Conservation (phyloP, 805 yeast species). For the Candida arabinofermentans region DNA sequence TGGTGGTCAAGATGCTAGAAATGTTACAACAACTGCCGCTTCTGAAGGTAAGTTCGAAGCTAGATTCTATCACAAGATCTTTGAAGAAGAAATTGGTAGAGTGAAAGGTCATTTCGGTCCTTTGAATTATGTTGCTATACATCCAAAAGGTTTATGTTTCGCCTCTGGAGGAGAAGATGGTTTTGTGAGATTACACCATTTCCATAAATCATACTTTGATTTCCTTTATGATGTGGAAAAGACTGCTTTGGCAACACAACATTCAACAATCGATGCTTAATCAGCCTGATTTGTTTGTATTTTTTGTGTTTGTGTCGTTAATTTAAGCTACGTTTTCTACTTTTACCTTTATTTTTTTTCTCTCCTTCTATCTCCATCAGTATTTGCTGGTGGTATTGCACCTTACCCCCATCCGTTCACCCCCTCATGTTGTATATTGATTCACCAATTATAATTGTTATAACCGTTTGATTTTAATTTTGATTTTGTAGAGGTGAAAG, state of each 20-base stretch:
- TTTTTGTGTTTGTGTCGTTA: too few species aligned
- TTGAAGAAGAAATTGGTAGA: conserved; percentile 94
- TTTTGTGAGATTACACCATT: conserved; percentile 87
- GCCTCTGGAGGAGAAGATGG: conserved; percentile 99
- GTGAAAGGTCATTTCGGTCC: conserved; percentile 99
- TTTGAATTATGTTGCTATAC: conserved; percentile 85
- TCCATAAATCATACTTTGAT: conserved; percentile 89
- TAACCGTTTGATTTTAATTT: too few species aligned
- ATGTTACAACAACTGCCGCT: conserved; percentile 94
- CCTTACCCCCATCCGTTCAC: too few species aligned
- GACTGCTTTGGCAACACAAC: conserved; percentile 46
- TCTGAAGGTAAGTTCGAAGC: conserved; percentile 97
- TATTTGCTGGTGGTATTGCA: too few species aligned
- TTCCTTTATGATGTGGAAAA: conserved; percentile 90
- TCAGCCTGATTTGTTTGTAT: background rate
- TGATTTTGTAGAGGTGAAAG: too few species aligned
- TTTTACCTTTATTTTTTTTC: conserved; percentile 1
- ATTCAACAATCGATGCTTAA: conserved; percentile 16
- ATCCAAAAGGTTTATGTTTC: conserved; percentile 89
- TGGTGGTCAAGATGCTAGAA: conserved; percentile 99
- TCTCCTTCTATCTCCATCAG: conserved; percentile 1
- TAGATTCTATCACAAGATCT: conserved; percentile 90
- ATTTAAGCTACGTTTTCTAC: conserved; percentile 2
- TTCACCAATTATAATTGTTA: background rate
- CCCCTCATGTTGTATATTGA: background rate